These are phyloP conservation scores for Discostella stelligera DNA, from an alignment of 352 stramenopile species.

Conservation along the genomic window DNA sequence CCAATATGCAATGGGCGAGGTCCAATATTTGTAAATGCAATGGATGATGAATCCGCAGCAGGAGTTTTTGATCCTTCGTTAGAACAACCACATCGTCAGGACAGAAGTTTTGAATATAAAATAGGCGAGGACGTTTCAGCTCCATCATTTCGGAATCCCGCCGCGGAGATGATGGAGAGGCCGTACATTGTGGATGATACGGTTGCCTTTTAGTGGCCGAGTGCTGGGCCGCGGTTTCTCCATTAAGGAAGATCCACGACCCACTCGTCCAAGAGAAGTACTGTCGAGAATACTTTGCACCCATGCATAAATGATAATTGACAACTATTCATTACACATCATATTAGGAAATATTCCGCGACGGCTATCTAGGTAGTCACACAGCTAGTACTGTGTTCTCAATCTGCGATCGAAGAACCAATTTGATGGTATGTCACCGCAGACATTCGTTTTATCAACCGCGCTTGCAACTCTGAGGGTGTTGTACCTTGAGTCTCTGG, in stretches of 20 bases:
- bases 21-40: slow-evolving; percentile 8
- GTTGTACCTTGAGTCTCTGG: slow-evolving; percentile 88
- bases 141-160: slow-evolving; percentile 11
- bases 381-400: neutral
- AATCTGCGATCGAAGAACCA: neutral
- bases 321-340: neutral
- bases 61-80: neutral
- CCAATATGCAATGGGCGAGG: slow-evolving; percentile 14
- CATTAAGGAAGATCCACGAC: neutral
- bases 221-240: slow-evolving; percentile 46
- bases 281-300: neutral
- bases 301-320: neutral
- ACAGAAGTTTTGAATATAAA: slow-evolving; percentile 17
- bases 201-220: slow-evolving; percentile 25
- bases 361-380: too few relatives aligned
- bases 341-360: neutral
- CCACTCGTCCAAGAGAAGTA: too few relatives aligned
- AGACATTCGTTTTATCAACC: slow-evolving; percentile 64
- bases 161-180: slow-evolving; percentile 8
- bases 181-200: slow-evolving; percentile 27
- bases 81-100: neutral
- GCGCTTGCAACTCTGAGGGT: slow-evolving; percentile 62
- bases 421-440: slow-evolving; percentile 63
- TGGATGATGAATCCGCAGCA: neutral
- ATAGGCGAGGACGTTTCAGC: neutral